phyloP scores from a whole-genome alignment of 2,329 filamentous ascomycete species.

The Claviceps paspali region DNA sequence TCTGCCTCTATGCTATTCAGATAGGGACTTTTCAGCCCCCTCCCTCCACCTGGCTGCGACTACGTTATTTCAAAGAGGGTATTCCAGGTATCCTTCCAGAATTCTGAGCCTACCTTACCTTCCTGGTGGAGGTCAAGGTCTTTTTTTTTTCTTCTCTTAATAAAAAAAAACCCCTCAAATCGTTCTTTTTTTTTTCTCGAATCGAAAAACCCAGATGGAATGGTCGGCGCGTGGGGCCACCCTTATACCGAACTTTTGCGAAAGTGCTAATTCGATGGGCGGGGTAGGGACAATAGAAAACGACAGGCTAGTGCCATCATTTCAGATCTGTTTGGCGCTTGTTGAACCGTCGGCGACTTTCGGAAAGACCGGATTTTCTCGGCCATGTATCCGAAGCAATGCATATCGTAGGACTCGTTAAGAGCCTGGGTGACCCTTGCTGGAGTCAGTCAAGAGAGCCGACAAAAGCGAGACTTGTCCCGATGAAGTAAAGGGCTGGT shows the following conservation, averaged over 20 bases:
- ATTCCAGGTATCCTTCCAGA: too few species aligned
- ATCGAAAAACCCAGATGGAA: too few species aligned
- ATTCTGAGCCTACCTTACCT: too few species aligned
- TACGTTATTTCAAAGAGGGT: too few species aligned
- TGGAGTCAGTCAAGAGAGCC: background rate
- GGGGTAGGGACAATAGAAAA: background rate
- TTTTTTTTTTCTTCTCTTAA: too few species aligned
- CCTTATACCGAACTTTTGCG: background rate
- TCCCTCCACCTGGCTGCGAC: too few species aligned
- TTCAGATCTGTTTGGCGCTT: background rate
- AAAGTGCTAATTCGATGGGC: background rate
- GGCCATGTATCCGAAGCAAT: background rate
- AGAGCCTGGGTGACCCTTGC: background rate
- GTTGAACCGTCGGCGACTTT: background rate
- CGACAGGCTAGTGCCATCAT: background rate
- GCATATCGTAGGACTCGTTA: background rate
- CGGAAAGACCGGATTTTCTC: background rate
- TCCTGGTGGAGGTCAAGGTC: too few species aligned
- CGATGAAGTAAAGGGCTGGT: background rate
- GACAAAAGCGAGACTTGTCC: background rate
- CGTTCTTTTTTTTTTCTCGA: too few species aligned
- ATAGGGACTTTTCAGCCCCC: too few species aligned
- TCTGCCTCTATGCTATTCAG: too few species aligned
- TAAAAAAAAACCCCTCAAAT: too few species aligned
- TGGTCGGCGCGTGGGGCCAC: background rate